Conservation (phyloP, 2,329 filamentous ascomycete genomes). For the Metarhizium humberi region DNA sequence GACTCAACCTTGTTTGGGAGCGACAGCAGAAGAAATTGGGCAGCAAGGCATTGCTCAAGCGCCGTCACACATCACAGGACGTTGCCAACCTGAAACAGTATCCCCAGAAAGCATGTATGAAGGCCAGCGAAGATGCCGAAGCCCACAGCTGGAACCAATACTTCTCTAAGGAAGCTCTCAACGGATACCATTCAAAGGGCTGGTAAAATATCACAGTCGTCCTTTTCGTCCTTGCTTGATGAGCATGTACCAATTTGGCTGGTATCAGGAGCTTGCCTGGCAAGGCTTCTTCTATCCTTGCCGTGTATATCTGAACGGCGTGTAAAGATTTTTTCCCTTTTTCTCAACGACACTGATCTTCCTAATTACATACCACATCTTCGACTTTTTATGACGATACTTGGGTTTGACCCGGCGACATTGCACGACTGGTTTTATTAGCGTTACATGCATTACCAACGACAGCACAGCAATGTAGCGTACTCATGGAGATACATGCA, state of each 20-base stretch:
- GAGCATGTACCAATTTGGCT: neutral
- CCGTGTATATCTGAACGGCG: conserved; percentile 20
- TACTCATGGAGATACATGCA: neutral
- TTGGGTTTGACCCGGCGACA: neutral
- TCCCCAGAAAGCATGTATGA: conserved; percentile 55
- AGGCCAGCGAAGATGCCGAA: conserved; percentile 52
- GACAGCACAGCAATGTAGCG: neutral
- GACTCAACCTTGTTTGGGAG: conserved; percentile 89
- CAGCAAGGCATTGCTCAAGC: conserved; percentile 79
- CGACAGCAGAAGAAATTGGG: conserved; percentile 89
- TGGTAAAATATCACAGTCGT: conserved; percentile 21
- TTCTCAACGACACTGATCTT: conserved; percentile 5
- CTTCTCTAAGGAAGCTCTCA: conserved; percentile 66
- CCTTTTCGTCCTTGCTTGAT: neutral
- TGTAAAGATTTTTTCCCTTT: conserved; percentile 13
- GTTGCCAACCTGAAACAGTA: conserved; percentile 81
- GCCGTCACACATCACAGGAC: conserved; percentile 83
- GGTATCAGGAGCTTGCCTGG: neutral
- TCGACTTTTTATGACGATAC: neutral
- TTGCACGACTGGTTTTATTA: conserved; percentile 3
- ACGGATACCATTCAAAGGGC: conserved; percentile 34
- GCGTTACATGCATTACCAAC: conserved; percentile 1
- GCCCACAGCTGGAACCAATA: conserved; percentile 78
- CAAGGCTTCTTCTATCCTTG: conserved; percentile 6
- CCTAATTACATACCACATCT: conserved; percentile 2